Evolutionary conservation across 192 early-diverging fungal species (phyloP).

Genomic region (Coemansia sp.): DNA sequence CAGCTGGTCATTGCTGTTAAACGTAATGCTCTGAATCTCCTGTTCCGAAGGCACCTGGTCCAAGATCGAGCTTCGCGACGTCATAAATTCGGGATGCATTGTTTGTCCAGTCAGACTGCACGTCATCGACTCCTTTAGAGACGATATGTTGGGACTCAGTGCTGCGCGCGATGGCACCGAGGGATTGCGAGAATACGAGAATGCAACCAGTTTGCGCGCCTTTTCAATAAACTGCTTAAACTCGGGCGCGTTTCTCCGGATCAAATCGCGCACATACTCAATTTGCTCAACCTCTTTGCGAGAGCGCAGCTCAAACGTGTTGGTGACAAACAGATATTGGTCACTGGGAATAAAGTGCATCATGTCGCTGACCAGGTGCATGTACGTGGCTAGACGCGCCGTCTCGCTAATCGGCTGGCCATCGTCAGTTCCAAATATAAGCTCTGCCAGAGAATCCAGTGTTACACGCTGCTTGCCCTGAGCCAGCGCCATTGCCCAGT

Average conservation of each 20-base stretch:
- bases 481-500: conserved; percentile 26
- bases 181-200: conserved; percentile 17
- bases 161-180: conserved; percentile 19
- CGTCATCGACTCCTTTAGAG: conserved; percentile 5
- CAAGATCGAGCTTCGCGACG: not conserved
- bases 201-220: conserved; percentile 40
- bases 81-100: conserved; percentile 6
- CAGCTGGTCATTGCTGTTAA: conserved; percentile 51
- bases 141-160: conserved; percentile 20
- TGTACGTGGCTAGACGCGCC: conserved; percentile 59
- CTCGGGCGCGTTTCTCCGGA: conserved; percentile 49
- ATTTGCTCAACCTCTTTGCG: conserved; percentile 48
- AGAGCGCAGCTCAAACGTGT: conserved; percentile 56
- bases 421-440: conserved; percentile 24
- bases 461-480: conserved; percentile 31
- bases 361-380: conserved; percentile 57
- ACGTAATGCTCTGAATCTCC: conserved; percentile 18
- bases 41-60: conserved; percentile 11
- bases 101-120: conserved; percentile 31
- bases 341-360: conserved; percentile 57
- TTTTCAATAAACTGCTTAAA: conserved; percentile 57
- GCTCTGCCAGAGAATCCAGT: conserved; percentile 35
- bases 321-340: conserved; percentile 50
- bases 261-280: conserved; percentile 50
- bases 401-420: conserved; percentile 10